A percentile compares a stretch with the other conserved stretches of the same genome.
Conservation (phyloP, 139 green algal genomes). For the Chlorella sp. region DNA sequence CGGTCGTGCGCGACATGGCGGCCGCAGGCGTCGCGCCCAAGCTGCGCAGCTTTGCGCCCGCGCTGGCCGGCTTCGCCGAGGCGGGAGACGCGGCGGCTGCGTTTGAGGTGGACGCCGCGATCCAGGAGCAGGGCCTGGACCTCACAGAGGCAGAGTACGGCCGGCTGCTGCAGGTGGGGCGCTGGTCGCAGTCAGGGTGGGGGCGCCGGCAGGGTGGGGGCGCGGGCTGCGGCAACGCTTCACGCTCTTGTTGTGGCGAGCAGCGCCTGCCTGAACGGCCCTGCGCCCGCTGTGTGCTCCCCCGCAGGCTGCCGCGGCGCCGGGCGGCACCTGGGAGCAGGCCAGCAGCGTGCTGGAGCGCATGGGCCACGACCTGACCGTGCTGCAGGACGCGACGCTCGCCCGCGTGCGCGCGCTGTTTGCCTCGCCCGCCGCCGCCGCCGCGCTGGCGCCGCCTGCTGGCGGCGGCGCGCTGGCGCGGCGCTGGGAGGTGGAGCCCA, state of each 20-base stretch:
- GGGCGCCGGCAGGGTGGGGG: no score
- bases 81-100: slow-evolving; percentile 34
- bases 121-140: slow-evolving; percentile 48
- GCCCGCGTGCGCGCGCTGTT: slow-evolving; percentile 26
- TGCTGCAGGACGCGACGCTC: slow-evolving; percentile 52
- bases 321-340: slow-evolving; percentile 32
- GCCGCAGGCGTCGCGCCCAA: slow-evolving; percentile 14
- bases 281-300: no score
- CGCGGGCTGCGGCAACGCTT: no score
- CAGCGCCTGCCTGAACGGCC: no score
- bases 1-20: slow-evolving; percentile 26
- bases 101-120: slow-evolving; percentile 34
- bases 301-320: no score
- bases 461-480: neutral
- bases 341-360: slow-evolving; percentile 28
- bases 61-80: slow-evolving; percentile 47
- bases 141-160: slow-evolving; percentile 73
- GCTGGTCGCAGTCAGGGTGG: no score
- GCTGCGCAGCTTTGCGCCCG: slow-evolving; percentile 59
- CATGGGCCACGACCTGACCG: slow-evolving; percentile 64
- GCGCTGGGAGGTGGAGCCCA: slow-evolving; percentile 13
- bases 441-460: neutral
- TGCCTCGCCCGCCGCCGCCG: slow-evolving; percentile 11
- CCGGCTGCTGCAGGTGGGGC: slow-evolving; percentile 63
- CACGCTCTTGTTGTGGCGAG: no score